Base-by-base conservation (phyloP, 148 eudicot genomes). In the Polygonum aviculare region DNA sequence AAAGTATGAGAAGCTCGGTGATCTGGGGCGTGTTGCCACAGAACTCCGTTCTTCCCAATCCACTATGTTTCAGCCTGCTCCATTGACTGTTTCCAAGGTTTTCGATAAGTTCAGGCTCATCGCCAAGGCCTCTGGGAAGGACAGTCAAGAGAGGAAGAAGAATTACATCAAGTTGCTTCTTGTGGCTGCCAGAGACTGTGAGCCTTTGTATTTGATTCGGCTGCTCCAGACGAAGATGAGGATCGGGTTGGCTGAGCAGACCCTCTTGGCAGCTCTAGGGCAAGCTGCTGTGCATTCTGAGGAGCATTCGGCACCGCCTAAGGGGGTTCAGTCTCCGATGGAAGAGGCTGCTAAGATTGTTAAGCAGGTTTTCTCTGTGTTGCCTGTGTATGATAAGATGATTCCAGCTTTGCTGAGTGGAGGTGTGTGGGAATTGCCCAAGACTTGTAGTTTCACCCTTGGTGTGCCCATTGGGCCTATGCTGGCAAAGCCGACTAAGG, bases 401-500 rank as follows among this genome's bases (percentile, higher is more conserved):
- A 81, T 91, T 75, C 88, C 88, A 83, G 91, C 94, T 75, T 86
- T 94, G 78, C 88, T 91, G 49, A 82, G 86, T 79, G 89, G 79
- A 71, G 90, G 93, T 73, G 88, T 94, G 19, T 90, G 97, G 98
- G 78, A 90, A 82, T 90, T 94, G 55, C 82, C 91, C 41, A 86
- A 89, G 80, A 84, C 86, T 33, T 92, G 98, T 84, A 77, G 45
- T 60, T 94, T 92, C 78, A 82, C 97, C 67, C 94, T 90, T 4
- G 98, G 98, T 78, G 85, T 94, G 82, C 98, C 98, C 2, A 85
- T 95, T 74, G 94, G 97, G 78, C 98, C 97, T 79, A 95, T 95
- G 98, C 80, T 95, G 33, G 93, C 98, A 71, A 95, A 95, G 81
- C 96, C 97, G 69, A 89, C 98, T 55, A 90, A 88, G 84, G 97